phyloP scores from a whole-genome alignment of 192 early-diverging fungal species.

The Entomortierella beljakovae region DNA sequence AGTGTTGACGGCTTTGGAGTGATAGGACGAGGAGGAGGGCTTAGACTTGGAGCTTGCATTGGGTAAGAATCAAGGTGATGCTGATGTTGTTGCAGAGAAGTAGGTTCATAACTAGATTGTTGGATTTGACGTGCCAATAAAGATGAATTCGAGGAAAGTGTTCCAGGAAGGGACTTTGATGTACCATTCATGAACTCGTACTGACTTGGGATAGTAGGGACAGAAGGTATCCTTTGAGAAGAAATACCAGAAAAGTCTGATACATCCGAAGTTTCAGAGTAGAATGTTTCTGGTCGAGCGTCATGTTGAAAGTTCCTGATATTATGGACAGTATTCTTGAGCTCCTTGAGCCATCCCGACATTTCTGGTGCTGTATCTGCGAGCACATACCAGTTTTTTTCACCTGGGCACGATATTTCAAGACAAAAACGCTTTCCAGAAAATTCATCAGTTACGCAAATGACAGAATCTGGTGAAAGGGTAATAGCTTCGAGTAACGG shows the following conservation, averaged over 20 bases:
- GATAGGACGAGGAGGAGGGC: constrained; percentile 39
- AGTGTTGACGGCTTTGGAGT: constrained; percentile 35
- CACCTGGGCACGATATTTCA: constrained; percentile 41
- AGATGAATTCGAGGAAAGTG: constrained; percentile 5
- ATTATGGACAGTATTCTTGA: constrained; percentile 47
- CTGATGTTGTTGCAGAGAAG: background rate
- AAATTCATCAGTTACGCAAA: constrained; percentile 58
- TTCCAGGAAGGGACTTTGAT: constrained; percentile 6
- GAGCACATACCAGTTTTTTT: constrained; percentile 56
- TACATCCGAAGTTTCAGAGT: constrained; percentile 32
- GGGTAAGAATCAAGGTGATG: constrained; percentile 15
- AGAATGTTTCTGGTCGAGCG: constrained; percentile 17
- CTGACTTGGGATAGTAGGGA: constrained; percentile 27
- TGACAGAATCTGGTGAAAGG: constrained; percentile 41
- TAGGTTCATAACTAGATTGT: too few species aligned
- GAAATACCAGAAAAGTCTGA: constrained; percentile 25
- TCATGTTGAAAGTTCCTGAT: constrained; percentile 13
- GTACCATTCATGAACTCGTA: constrained; percentile 13
- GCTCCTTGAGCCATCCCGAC: constrained; percentile 55
- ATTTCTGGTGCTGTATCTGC: constrained; percentile 57
- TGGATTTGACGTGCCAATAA: background rate
- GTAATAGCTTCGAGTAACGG: constrained; percentile 44
- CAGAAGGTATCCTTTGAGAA: background rate
- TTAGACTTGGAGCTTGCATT: constrained; percentile 23
- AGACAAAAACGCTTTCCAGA: constrained; percentile 51